Evolutionary conservation across 2,329 filamentous ascomycete species (phyloP).

Genomic region (Aspergillus novoparasiticus): DNA sequence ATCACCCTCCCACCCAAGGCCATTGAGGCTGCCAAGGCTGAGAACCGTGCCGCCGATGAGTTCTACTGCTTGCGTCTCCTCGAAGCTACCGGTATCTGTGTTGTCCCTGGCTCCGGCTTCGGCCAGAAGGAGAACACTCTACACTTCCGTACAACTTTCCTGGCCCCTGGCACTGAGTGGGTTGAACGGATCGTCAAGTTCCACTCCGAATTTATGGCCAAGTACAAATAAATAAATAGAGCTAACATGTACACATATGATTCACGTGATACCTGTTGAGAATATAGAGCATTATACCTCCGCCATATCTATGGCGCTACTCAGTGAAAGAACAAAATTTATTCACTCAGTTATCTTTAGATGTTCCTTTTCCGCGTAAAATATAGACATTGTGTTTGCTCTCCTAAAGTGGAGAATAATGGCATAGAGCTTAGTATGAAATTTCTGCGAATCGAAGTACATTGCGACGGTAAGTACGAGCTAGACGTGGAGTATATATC

Average conservation of each 20-base stretch:
- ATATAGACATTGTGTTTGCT: not conserved
- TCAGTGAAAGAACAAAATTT: not conserved
- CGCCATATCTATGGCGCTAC: not conserved
- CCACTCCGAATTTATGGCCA: slow-evolving; percentile 85
- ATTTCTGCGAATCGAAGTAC: not conserved
- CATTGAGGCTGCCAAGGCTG: slow-evolving; percentile 70
- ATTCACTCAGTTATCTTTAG: not conserved
- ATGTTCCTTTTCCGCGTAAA: not conserved
- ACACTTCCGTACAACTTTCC: slow-evolving; percentile 95
- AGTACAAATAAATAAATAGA: slow-evolving; percentile 54
- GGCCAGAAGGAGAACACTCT: slow-evolving; percentile 88
- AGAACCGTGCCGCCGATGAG: slow-evolving; percentile 79
- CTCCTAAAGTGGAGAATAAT: too few species aligned
- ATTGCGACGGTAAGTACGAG: not conserved
- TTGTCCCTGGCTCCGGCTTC: slow-evolving; percentile 90
- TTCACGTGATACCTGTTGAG: not conserved
- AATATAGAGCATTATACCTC: slow-evolving; percentile 8
- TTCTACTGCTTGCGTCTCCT: slow-evolving; percentile 92
- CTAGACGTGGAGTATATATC: not conserved
- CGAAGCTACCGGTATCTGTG: slow-evolving; percentile 91
- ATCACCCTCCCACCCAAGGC: slow-evolving; percentile 80
- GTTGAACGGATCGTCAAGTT: slow-evolving; percentile 84
- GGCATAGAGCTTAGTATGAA: not conserved
- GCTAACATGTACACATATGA: not conserved
- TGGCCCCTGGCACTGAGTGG: slow-evolving; percentile 96